Evolutionary conservation across 257 asterid species (phyloP).

Genomic region (Gentiana dahurica): DNA sequence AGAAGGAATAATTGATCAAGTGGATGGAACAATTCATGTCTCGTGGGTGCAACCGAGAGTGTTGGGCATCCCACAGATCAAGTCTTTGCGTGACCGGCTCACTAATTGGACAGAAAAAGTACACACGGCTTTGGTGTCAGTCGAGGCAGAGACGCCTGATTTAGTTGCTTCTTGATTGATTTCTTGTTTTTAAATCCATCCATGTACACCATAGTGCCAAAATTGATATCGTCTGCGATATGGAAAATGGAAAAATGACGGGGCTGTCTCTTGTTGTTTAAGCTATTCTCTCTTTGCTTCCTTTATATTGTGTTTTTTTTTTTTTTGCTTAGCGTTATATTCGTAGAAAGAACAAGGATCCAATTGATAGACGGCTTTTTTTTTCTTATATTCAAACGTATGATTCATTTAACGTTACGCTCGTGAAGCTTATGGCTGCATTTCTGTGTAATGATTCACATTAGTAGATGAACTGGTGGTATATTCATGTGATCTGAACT

Average conservation of each 20-base stretch:
- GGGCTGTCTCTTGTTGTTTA: conserved; percentile 4
- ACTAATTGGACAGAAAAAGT: conserved; percentile 86
- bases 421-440: too few relatives aligned
- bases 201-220: conserved; percentile 13
- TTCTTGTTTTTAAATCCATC: conserved; percentile 8
- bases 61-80: conserved; percentile 73
- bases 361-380: too few relatives aligned
- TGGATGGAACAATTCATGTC: conserved; percentile 77
- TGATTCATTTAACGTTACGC: too few relatives aligned
- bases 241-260: conserved; percentile 1
- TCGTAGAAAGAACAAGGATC: too few relatives aligned
- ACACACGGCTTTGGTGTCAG: conserved; percentile 76
- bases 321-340: neutral
- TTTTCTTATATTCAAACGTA: too few relatives aligned
- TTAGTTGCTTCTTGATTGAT: conserved; percentile 58
- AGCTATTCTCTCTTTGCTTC: neutral
- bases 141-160: conserved; percentile 97
- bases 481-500: too few relatives aligned
- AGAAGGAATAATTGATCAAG: conserved; percentile 92
- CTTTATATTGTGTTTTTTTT: neutral
- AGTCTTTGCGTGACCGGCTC: conserved; percentile 73
- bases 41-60: conserved; percentile 99
- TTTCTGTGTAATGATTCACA: too few relatives aligned
- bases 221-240: conserved; percentile 6
- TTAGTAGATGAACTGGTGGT: too few relatives aligned